phyloP scores from a whole-genome alignment of 2,329 filamentous ascomycete genomes.

The Colletotrichum sp. region DNA sequence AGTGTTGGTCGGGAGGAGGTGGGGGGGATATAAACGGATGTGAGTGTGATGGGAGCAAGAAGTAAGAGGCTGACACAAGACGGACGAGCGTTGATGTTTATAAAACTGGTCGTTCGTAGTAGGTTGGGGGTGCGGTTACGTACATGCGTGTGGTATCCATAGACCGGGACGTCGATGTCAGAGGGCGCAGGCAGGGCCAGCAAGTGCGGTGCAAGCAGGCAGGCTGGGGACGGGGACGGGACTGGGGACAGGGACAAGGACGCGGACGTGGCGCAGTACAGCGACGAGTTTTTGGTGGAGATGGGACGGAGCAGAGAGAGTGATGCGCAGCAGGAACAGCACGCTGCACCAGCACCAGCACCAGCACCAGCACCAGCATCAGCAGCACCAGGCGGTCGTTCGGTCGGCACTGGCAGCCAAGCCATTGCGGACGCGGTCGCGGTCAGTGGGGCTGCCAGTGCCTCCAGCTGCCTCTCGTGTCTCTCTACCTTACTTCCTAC shows the following conservation, averaged over 20 bases:
- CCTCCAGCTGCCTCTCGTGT: not conserved
- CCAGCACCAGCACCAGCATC: not conserved
- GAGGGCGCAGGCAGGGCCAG: constrained; percentile 11
- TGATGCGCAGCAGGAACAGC: not conserved
- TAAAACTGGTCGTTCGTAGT: constrained; percentile 10
- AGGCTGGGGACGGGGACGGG: not conserved
- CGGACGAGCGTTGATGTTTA: constrained; percentile 18
- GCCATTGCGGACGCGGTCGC: not conserved
- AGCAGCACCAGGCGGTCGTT: not conserved
- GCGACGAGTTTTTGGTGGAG: constrained; percentile 7
- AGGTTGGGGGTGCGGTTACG: not conserved
- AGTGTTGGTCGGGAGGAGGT: not conserved
- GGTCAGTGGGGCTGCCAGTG: not conserved
- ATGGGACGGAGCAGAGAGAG: constrained; percentile 3
- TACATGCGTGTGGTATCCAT: constrained; percentile 1
- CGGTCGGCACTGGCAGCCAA: not conserved
- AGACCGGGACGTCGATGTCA: not conserved
- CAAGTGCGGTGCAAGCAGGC: not conserved
- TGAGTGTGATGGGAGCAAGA: constrained; percentile 5
- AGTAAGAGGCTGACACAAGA: not conserved
- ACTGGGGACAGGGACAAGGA: constrained; percentile 11
- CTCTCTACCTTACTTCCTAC: too few relatives aligned
- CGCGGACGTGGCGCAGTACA: constrained; percentile 18
- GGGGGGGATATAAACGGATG: not conserved
- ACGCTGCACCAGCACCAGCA: not conserved